Conservation (phyloP, 345 rosid species). For the Iberis pinnata region DNA sequence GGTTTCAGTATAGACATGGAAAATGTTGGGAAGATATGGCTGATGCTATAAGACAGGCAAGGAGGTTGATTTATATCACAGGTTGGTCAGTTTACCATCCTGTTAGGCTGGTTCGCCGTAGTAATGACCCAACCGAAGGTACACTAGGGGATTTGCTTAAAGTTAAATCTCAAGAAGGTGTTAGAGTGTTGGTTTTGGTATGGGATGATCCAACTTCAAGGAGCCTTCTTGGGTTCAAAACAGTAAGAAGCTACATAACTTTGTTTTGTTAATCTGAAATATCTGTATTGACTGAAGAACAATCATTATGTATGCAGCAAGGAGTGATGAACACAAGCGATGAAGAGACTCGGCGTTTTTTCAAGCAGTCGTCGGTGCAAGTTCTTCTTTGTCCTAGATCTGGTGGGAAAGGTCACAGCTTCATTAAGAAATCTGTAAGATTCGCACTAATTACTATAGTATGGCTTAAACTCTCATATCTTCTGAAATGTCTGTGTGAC, state of each 20-base stretch:
- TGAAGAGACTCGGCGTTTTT: slow-evolving; percentile 80
- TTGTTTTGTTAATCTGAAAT: background rate
- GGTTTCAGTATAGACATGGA: slow-evolving; percentile 42
- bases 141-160: slow-evolving; percentile 76
- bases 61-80: slow-evolving; percentile 67
- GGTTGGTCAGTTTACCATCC: slow-evolving; percentile 86
- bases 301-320: slow-evolving; percentile 40
- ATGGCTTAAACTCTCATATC: slow-evolving; percentile 3
- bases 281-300: background rate
- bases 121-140: slow-evolving; percentile 27
- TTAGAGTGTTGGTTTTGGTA: slow-evolving; percentile 76
- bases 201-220: slow-evolving; percentile 98
- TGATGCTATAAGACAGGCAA: slow-evolving; percentile 70
- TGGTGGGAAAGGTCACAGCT: slow-evolving; percentile 83
- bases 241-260: slow-evolving; percentile 40
- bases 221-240: slow-evolving; percentile 58
- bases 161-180: slow-evolving; percentile 90
- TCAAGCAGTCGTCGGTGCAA: slow-evolving; percentile 86
- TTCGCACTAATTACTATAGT: slow-evolving; percentile 9
- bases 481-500: slow-evolving; percentile 14
- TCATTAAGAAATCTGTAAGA: slow-evolving; percentile 60
- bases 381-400: slow-evolving; percentile 86
- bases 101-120: slow-evolving; percentile 56
- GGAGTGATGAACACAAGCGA: slow-evolving; percentile 81
- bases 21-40: slow-evolving; percentile 77